phyloP scores from a whole-genome alignment of 345 rosid genomes.

The Iberis pinnata region DNA sequence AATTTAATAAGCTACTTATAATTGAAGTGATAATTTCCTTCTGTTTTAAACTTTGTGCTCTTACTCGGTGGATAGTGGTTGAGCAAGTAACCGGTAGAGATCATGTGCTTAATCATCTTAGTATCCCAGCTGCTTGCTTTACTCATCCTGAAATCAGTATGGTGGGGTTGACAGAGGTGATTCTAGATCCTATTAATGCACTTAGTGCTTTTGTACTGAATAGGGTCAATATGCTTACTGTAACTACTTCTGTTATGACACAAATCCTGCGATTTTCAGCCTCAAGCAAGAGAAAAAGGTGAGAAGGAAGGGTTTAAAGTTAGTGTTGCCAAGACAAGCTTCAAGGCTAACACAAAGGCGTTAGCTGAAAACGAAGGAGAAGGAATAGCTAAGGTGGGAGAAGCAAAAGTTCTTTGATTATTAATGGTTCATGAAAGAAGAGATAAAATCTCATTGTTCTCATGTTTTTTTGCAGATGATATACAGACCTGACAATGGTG shows the following conservation, averaged over 20 bases:
- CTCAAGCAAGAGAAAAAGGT: slow-evolving; percentile 96
- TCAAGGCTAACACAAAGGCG: slow-evolving; percentile 98
- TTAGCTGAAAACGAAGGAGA: slow-evolving; percentile 98
- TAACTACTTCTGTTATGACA: not conserved
- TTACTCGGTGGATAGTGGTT: slow-evolving; percentile 48
- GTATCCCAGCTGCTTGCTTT: slow-evolving; percentile 99
- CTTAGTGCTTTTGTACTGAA: not conserved
- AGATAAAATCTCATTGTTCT: slow-evolving; percentile 15
- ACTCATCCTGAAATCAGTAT: slow-evolving; percentile 99
- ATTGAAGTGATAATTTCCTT: not conserved
- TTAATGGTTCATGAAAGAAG: slow-evolving; percentile 10
- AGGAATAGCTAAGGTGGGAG: slow-evolving; percentile 84
- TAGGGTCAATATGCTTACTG: not conserved
- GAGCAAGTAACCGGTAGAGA: slow-evolving; percentile 93
- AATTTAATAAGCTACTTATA: slow-evolving; percentile 35
- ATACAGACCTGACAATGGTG: slow-evolving; percentile 95
- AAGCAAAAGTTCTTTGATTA: slow-evolving; percentile 1
- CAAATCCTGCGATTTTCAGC: slow-evolving; percentile 38
- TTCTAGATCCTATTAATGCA: not conserved
- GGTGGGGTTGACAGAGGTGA: slow-evolving; percentile 98
- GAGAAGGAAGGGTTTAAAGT: slow-evolving; percentile 89
- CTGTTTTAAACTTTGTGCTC: slow-evolving; percentile 14
- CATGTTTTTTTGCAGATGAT: slow-evolving; percentile 54
- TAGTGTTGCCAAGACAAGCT: slow-evolving; percentile 83
- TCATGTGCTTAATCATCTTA: slow-evolving; percentile 83